Evolutionary conservation across 2,329 filamentous ascomycete genomes (phyloP).

Genomic region (Scytalidium sp.): DNA sequence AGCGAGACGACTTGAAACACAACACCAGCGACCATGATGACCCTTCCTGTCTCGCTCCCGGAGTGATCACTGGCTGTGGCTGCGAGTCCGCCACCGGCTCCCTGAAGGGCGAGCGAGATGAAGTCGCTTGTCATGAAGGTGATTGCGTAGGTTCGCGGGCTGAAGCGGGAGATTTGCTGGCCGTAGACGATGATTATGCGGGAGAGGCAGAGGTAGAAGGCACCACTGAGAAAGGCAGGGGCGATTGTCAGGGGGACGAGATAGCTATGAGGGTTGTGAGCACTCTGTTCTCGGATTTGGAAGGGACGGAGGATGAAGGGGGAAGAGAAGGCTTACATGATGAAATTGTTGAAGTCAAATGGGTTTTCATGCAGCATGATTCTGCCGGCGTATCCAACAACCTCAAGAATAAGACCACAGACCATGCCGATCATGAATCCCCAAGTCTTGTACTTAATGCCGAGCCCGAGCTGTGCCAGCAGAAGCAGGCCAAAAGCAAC

Average conservation of each 20-base stretch:
- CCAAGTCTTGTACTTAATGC: conserved; percentile 52
- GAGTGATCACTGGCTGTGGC: conserved; percentile 4
- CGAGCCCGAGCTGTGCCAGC: conserved; percentile 44
- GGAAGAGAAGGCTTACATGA: conserved; percentile 41
- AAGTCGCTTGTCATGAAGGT: conserved; percentile 61
- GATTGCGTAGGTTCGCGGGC: conserved; percentile 41
- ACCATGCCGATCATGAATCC: conserved; percentile 50
- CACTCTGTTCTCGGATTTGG: conserved; percentile 2
- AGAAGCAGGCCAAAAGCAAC: conserved; percentile 49
- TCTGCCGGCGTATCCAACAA: conserved; percentile 55
- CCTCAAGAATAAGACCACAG: conserved; percentile 49
- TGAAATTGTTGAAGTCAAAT: conserved; percentile 41
- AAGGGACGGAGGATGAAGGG: conserved; percentile 1
- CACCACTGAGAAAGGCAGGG: conserved; percentile 59
- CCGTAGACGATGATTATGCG: conserved; percentile 43
- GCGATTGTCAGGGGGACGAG: conserved; percentile 59
- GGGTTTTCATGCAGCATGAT: conserved; percentile 50
- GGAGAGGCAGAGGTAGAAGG: conserved; percentile 57
- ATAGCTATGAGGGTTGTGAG: conserved; percentile 5
- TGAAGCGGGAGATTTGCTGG: conserved; percentile 39
- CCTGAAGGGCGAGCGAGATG: conserved; percentile 56
- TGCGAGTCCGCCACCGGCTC: conserved; percentile 53
- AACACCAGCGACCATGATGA: conserved; percentile 57
- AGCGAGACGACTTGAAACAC: conserved; percentile 53
- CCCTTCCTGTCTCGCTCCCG: conserved; percentile 39